Conservation (phyloP, 192 early-diverging fungal genomes). For the Phlyctochytrium bullatum region DNA sequence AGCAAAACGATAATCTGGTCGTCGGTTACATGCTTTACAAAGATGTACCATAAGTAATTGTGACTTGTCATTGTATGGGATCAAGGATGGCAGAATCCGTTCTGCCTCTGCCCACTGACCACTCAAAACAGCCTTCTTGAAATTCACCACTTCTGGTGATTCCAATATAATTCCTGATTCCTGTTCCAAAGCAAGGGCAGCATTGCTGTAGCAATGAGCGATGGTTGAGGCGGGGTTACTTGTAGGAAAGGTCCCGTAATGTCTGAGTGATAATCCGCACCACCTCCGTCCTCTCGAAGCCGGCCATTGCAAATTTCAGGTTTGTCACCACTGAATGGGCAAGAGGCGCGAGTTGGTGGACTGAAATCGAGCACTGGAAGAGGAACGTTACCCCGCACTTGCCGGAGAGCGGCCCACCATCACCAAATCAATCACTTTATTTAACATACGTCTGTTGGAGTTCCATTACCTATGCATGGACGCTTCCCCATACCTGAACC, state of each 20-base stretch:
- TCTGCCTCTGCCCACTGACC: conserved; percentile 79
- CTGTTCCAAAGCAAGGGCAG: conserved; percentile 65
- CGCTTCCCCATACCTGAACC: no score
- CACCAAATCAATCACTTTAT: no score
- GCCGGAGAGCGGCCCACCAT: no score
- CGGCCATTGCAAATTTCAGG: no score
- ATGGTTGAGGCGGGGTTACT: conserved; percentile 31
- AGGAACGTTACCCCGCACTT: no score
- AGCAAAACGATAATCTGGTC: conserved; percentile 60
- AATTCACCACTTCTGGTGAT: conserved; percentile 61
- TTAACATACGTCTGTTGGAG: no score
- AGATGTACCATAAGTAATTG: not conserved
- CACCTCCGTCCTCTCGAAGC: conserved; percentile 63
- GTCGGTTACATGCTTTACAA: not conserved
- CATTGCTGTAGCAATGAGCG: conserved; percentile 45
- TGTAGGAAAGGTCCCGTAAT: conserved; percentile 75
- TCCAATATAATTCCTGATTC: conserved; percentile 83
- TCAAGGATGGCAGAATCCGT: conserved; percentile 47
- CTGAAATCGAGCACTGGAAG: no score
- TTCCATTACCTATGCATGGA: no score
- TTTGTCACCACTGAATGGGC: no score
- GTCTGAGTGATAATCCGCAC: conserved; percentile 88
- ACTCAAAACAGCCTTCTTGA: conserved; percentile 68
- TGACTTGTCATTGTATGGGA: conserved; percentile 14
- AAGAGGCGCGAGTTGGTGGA: no score